Evolutionary conservation across 2,329 filamentous ascomycete species (phyloP).

Genomic region (Fusarium hostae): DNA sequence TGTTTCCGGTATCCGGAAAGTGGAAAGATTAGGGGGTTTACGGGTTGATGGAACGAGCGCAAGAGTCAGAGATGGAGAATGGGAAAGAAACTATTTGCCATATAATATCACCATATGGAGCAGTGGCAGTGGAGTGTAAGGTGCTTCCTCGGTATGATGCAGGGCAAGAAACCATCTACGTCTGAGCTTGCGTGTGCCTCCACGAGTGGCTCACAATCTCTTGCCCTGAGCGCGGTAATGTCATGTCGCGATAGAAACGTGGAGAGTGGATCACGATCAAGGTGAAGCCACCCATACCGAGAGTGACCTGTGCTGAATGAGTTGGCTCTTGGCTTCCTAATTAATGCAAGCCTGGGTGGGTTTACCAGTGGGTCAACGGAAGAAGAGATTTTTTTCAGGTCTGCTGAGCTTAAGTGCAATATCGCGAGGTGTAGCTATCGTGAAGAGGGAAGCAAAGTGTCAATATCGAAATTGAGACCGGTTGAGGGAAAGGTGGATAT

Average conservation of each 20-base stretch:
- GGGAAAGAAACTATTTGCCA: constrained; percentile 13
- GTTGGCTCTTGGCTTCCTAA: constrained; percentile 38
- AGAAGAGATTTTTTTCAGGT: constrained; percentile 37
- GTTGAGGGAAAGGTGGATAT: constrained; percentile 26
- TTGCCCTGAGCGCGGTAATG: constrained; percentile 2
- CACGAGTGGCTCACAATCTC: constrained; percentile 6
- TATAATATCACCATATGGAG: constrained; percentile 24
- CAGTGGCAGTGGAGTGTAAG: constrained; percentile 27
- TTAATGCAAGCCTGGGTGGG: constrained; percentile 30
- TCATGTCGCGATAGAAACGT: constrained; percentile 27
- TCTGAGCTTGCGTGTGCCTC: constrained; percentile 19
- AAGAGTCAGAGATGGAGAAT: constrained; percentile 21
- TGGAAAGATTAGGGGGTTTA: constrained; percentile 1
- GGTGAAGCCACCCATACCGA: constrained; percentile 35
- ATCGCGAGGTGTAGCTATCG: constrained; percentile 11
- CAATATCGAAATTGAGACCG: constrained; percentile 32
- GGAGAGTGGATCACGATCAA: constrained; percentile 16
- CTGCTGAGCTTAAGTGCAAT: constrained; percentile 36
- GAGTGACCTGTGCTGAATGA: constrained; percentile 6
- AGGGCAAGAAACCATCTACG: constrained; percentile 9
- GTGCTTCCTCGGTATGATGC: constrained; percentile 31
- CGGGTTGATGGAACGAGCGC: background rate
- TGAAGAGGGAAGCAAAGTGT: constrained; percentile 11
- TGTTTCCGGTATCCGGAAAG: constrained; percentile 19
- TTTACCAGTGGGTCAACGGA: constrained; percentile 12